phyloP scores from a whole-genome alignment of 257 asterid species.

The Echium plantagineum region DNA sequence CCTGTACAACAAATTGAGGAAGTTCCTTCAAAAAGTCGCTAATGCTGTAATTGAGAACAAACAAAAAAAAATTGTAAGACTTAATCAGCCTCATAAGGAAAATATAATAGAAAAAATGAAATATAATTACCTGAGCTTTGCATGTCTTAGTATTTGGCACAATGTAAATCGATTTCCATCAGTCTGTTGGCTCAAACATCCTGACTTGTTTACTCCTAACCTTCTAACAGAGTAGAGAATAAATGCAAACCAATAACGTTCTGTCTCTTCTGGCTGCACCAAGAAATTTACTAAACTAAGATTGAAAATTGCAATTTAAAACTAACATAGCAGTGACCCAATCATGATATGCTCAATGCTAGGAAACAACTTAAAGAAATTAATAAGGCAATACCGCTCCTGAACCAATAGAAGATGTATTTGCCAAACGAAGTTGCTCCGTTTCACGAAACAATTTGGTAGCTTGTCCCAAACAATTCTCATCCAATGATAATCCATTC shows the following conservation, averaged over 20 bases:
- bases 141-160: conserved; percentile 61
- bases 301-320: not conserved
- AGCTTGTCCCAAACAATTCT: conserved; percentile 34
- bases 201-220: conserved; percentile 27
- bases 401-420: conserved; percentile 48
- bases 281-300: conserved; percentile 32
- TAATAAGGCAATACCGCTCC: conserved; percentile 37
- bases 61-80: not conserved
- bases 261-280: conserved; percentile 57
- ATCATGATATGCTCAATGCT: not conserved
- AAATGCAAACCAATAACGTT: conserved; percentile 80
- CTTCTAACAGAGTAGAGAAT: conserved; percentile 56
- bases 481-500: conserved; percentile 46
- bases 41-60: conserved; percentile 39
- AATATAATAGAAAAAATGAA: not conserved
- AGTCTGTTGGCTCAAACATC: conserved; percentile 19
- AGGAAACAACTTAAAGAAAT: not conserved
- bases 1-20: conserved; percentile 66
- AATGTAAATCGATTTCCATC: conserved; percentile 41
- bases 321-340: not conserved
- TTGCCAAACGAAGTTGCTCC: conserved; percentile 43
- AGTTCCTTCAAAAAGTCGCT: conserved; percentile 79
- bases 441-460: conserved; percentile 53
- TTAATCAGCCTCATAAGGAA: not conserved
- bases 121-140: conserved; percentile 54